These are phyloP conservation scores for Ustilaginoidea virens DNA, from an alignment of 2,329 filamentous ascomycete genomes.

Conservation along the genomic window DNA sequence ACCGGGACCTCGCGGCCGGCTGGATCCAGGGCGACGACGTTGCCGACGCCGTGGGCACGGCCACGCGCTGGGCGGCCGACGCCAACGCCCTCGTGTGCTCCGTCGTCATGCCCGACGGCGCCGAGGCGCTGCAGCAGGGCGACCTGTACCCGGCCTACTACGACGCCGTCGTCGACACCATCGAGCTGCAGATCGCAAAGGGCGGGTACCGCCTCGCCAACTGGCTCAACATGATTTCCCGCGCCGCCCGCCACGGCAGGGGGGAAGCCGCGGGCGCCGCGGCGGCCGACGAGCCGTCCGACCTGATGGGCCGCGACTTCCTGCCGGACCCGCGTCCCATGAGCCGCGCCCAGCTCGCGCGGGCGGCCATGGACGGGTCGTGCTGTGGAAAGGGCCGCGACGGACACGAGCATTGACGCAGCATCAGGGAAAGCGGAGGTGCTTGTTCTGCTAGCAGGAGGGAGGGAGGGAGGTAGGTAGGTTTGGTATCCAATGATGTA, in stretches of 20 bases:
- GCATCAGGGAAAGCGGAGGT: neutral
- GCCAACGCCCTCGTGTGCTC: conserved; percentile 26
- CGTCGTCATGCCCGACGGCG: conserved; percentile 23
- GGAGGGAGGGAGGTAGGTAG: too few species aligned
- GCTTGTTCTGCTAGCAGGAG: too few species aligned
- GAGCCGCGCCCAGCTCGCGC: conserved; percentile 13
- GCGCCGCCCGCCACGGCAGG: too few species aligned
- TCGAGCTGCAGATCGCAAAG: conserved; percentile 29
- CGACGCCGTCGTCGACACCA: conserved; percentile 20
- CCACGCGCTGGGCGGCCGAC: conserved; percentile 24
- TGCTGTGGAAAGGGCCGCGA: conserved; percentile 7
- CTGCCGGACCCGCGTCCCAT: conserved; percentile 11
- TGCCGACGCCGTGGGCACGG: conserved; percentile 14
- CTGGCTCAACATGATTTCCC: conserved; percentile 15
- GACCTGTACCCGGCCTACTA: conserved; percentile 26
- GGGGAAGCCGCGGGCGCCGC: too few species aligned
- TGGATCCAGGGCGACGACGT: conserved; percentile 22
- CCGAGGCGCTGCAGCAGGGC: conserved; percentile 19
- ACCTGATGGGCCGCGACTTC: conserved; percentile 11
- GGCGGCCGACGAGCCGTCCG: too few species aligned
- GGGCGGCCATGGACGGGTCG: conserved; percentile 10
- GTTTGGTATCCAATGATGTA: too few species aligned
- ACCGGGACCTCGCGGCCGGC: conserved; percentile 16
- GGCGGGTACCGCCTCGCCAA: conserved; percentile 22
- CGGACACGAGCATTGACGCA: conserved; percentile 5